Base-by-base conservation (phyloP, 2,329 filamentous ascomycete species). In the Achaetomium macrosporum region DNA sequence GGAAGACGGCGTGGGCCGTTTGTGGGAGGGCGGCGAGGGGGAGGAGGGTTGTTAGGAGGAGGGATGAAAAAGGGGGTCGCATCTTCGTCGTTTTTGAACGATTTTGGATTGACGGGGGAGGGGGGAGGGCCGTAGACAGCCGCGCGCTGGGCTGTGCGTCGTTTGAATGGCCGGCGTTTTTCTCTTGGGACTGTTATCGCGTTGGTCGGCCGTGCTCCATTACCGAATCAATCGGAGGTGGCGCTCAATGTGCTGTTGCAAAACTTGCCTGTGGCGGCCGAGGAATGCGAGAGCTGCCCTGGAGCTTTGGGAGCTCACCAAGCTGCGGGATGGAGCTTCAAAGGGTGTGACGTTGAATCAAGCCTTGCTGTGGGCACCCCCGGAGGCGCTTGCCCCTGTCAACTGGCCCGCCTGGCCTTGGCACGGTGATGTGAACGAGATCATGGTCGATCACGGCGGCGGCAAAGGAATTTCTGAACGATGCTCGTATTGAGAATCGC, bases 1-100 rank as follows among this genome's bases (percentile, higher is more conserved):
- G 78, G 73, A 90, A 96, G 55, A 97, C 83, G 59, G 90, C 88
- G 65, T 71, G 67, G 47, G 81, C 73, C 66, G 76, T 69, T 37
- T 68, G 63, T 49, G 70, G 63, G 50, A 73, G 68, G 36, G 68
- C 61, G 51, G 69, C 61, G 50, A 73, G 65, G 42, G 69, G 53
- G 43, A 64, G 53, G 41, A 58, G 47, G 33, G 56, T 31, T 3
- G 39, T 42, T 35, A 57, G 51, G 55, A 60, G 50, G 41, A 36
- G 13, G 13, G 37, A 25, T 25, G 25, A 25, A 25, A 25, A 7
- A 7, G 35, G 15, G 15, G 35, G 9, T 13, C 48, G 51, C 53
- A 57, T 53, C 7, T 31, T 54, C 33, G 10, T 35, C 33, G 10
- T 35, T 9, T 12, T 35, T 35, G n/a, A n/a, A n/a, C n/a, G n/a